Conservation (phyloP, 345 rosid genomes). For the Raphanus raphanistrum region DNA sequence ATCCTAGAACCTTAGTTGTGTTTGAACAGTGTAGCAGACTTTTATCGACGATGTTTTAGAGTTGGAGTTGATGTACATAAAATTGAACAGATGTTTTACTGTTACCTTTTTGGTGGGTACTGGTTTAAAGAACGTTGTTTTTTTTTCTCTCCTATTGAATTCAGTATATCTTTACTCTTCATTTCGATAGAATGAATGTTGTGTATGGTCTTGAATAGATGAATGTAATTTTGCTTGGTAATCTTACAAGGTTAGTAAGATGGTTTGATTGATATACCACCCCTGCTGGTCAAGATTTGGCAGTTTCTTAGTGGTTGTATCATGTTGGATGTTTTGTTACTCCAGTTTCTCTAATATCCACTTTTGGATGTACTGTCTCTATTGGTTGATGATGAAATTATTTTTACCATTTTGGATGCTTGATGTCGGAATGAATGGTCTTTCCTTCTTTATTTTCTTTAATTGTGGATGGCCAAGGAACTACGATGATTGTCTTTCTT, state of each 20-base stretch:
- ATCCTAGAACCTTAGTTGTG: conserved; percentile 54
- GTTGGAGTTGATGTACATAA: conserved; percentile 51
- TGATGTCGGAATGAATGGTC: conserved; percentile 19
- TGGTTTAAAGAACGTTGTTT: conserved; percentile 16
- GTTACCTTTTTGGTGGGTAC: conserved; percentile 27
- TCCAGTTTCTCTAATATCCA: conserved; percentile 7
- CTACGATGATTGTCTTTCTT: conserved; percentile 15
- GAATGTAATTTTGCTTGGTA: conserved; percentile 44
- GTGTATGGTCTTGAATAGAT: conserved; percentile 30
- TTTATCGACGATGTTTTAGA: conserved; percentile 41
- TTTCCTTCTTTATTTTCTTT: not conserved
- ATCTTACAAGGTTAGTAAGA: conserved; percentile 35
- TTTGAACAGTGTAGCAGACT: conserved; percentile 50
- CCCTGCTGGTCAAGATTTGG: conserved; percentile 18
- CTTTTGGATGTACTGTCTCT: conserved; percentile 16
- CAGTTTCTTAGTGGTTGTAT: not conserved
- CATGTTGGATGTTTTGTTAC: conserved; percentile 10
- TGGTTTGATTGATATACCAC: conserved; percentile 18
- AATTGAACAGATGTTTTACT: conserved; percentile 28
- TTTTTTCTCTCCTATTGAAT: conserved; percentile 4
- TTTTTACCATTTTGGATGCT: conserved; percentile 15
- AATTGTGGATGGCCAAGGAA: conserved; percentile 14
- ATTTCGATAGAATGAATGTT: conserved; percentile 37
- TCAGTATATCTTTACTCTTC: conserved; percentile 20
- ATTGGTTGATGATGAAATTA: conserved; percentile 21